Percentiles rank a stretch among this genome's conserved stretches.
Evolutionary conservation across 306 rosid genomes (phyloP).

Genomic region (Pyrus bretschneideri): DNA sequence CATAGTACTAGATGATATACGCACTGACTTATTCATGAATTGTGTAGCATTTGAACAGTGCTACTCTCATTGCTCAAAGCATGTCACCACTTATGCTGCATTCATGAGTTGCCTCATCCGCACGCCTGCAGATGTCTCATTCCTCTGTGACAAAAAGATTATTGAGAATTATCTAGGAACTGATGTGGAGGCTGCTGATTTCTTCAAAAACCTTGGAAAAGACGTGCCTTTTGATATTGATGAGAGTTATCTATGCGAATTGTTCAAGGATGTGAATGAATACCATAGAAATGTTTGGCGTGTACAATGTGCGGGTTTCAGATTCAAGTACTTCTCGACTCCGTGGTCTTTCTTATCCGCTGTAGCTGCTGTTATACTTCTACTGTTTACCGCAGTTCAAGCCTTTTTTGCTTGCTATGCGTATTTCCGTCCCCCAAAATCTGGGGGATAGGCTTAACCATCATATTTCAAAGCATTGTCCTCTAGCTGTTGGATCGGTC

Average conservation of each 20-base stretch:
- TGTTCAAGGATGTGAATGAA: conserved; percentile 36
- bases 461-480: too few species aligned
- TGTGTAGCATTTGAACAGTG: conserved; percentile 64
- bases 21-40: conserved; percentile 3
- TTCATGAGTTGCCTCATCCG: conserved; percentile 43
- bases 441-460: too few species aligned
- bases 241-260: conserved; percentile 18
- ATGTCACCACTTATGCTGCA: conserved; percentile 38
- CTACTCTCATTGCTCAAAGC: conserved; percentile 16
- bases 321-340: conserved; percentile 44
- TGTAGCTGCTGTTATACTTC: conserved; percentile 34
- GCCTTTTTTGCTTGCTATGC: conserved; percentile 22
- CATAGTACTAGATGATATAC: conserved; percentile 40
- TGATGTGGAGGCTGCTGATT: conserved; percentile 34
- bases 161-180: conserved; percentile 51
- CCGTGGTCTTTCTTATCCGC: conserved; percentile 63
- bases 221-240: conserved; percentile 46
- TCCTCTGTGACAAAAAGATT: conserved; percentile 34
- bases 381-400: conserved; percentile 42
- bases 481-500: too few species aligned
- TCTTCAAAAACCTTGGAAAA: conserved; percentile 33
- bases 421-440: too few species aligned
- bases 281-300: conserved; percentile 39
- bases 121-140: conserved; percentile 45
- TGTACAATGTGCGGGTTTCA: conserved; percentile 48